phyloP scores from a whole-genome alignment of 306 rosid species.

The Lathyrus tuberosus region DNA sequence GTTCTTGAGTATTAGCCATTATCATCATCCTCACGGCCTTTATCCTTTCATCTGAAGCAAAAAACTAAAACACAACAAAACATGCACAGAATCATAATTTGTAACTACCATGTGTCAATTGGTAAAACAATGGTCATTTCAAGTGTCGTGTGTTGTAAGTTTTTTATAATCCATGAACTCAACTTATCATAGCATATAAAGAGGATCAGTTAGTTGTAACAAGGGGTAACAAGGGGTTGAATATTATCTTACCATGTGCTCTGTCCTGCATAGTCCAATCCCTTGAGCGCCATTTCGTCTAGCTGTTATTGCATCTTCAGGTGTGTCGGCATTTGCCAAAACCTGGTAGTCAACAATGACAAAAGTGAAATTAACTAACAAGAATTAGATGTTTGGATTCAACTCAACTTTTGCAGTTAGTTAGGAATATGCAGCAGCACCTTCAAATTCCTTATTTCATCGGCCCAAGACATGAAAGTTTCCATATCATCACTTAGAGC shows the following conservation, averaged over 20 bases:
- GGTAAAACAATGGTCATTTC: no score
- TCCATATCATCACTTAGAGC: constrained; percentile 83
- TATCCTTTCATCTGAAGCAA: constrained; percentile 94
- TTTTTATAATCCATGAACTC: no score
- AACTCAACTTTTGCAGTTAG: constrained; percentile 34
- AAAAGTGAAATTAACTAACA: constrained; percentile 21
- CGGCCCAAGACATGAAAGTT: constrained; percentile 95
- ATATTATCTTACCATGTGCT: constrained; percentile 76
- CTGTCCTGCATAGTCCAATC: constrained; percentile 97
- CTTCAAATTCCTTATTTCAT: constrained; percentile 79
- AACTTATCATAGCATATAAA: constrained; percentile 7
- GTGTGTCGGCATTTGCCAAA: constrained; percentile 98
- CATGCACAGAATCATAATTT: constrained; percentile 26
- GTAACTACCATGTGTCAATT: background rate
- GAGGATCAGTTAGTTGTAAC: constrained; percentile 25
- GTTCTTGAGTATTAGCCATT: constrained; percentile 80
- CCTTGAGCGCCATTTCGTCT: constrained; percentile 94
- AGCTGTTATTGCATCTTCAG: constrained; percentile 87
- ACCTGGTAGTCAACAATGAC: constrained; percentile 53
- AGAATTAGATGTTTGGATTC: constrained; percentile 16
- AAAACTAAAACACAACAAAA: constrained; percentile 67
- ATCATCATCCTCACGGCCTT: constrained; percentile 94
- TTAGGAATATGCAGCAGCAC: constrained; percentile 50
- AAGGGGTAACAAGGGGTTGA: background rate
- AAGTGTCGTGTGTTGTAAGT: no score